Percentiles rank a stretch among this genome's conserved stretches.
Conservation (phyloP, 148 eudicot species). For the Silene conica region DNA sequence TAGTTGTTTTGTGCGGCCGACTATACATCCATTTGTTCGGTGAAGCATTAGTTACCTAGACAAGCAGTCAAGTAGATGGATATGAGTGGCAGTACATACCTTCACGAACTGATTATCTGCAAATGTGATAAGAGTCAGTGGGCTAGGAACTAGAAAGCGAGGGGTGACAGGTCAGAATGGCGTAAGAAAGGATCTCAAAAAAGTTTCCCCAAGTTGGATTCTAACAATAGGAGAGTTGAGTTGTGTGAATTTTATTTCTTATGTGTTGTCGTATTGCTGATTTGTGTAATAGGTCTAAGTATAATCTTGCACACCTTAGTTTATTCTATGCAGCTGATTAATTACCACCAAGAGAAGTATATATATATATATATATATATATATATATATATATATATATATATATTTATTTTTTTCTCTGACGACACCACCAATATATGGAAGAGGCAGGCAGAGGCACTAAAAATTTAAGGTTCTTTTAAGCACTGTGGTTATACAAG, state of each 20-base stretch:
- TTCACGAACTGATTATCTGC: no score
- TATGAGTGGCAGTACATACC: no score
- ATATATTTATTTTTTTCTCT: no score
- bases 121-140: no score
- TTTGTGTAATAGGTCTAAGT: neutral
- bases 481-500: no score
- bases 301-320: neutral
- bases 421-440: no score
- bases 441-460: neutral
- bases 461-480: neutral
- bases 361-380: no score
- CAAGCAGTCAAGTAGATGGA: no score
- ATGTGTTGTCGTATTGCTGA: neutral
- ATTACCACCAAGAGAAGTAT: neutral
- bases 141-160: neutral
- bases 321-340: neutral
- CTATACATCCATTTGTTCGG: no score
- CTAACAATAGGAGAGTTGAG: neutral
- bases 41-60: no score
- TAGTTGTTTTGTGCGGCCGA: neutral
- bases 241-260: neutral
- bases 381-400: no score
- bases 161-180: neutral
- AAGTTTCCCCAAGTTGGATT: neutral
- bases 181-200: neutral